phyloP scores from a whole-genome alignment of 1,284 basidiomycete genomes.

The Ustilago vetiveriae region DNA sequence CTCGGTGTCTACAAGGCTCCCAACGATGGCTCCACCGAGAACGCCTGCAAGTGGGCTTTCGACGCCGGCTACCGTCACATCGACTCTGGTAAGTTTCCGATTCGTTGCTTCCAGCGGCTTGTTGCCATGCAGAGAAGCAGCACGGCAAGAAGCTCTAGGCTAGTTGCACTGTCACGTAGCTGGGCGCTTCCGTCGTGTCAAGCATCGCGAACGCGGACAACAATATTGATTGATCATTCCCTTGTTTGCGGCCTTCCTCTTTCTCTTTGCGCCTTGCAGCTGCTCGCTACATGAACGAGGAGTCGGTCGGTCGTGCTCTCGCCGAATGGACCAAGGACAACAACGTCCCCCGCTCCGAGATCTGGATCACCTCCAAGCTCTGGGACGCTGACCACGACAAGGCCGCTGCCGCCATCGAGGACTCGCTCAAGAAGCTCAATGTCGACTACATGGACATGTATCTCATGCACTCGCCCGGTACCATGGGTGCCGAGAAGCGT shows the following conservation, averaged over 20 bases:
- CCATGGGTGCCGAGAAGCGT: slow-evolving; percentile 60
- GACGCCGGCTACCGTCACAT: slow-evolving; percentile 66
- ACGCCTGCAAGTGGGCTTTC: slow-evolving; percentile 65
- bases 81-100: slow-evolving; percentile 55
- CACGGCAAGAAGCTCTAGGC: too few species aligned
- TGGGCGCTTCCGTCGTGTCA: too few species aligned
- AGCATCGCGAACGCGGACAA: too few species aligned
- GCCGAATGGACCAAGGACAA: slow-evolving; percentile 57
- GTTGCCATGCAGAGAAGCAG: too few species aligned
- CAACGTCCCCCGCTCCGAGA: slow-evolving; percentile 63
- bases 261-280: too few species aligned
- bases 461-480: slow-evolving; percentile 65
- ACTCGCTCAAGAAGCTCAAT: slow-evolving; percentile 65
- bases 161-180: too few species aligned
- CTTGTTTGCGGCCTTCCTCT: too few species aligned
- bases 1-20: slow-evolving; percentile 67
- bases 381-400: slow-evolving; percentile 65
- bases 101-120: too few species aligned
- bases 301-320: slow-evolving; percentile 65
- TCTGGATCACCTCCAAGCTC: slow-evolving; percentile 68
- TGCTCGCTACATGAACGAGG: slow-evolving; percentile 66
- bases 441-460: slow-evolving; percentile 65
- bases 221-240: too few species aligned
- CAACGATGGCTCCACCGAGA: slow-evolving; percentile 65
- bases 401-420: slow-evolving; percentile 62